Base-by-base conservation (phyloP, 371 early-diverging fungal species). In the Mortierella sp. region DNA sequence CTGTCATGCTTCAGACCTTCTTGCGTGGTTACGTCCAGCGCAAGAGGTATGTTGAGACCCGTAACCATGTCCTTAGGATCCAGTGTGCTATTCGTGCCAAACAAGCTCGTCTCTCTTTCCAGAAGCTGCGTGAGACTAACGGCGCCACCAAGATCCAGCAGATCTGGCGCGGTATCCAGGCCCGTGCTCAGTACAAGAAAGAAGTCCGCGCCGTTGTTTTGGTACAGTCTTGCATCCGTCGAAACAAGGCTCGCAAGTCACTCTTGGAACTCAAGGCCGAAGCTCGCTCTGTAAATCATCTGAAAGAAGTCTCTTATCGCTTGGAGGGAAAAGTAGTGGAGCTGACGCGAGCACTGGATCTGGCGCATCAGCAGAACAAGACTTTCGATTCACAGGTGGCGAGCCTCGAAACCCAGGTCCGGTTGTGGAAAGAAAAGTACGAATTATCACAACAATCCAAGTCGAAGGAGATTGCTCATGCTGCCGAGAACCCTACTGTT, bases 241-340 rank as follows among this genome's bases (percentile, higher is more conserved):
- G 94, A 22, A 88, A 85, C 37, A 81, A 78, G 35, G 97, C 98
- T 23, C 79, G 84, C 32, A 85, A 87, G 66, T 85, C 85, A 61
- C 84, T 96, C 53, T 74, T 82, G n/a, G 47, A 69, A 51, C 86
- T 93, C 58, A 92, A 94, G 73, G 89, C 88, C 26, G 98, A 99
- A 81, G 94, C 95, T 13, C 86, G 93, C 56, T 95, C 96, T 23
- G 95, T 95, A 6, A 93, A 90, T 54, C 97, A 96, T 77, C 89
- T 97, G 80, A 94, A 96, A 83, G 96, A 97, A 78, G 89, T 93
- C 17, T 95, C 97, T 6, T 93, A 94, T 84, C 92, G 93, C 83
- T 88, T 99, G 9, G 98, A 99, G 83, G 94, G 91, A 86, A 98
- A 97, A 88, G 94, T 99, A 60, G 92, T 98, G 61, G 96, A 94